Evolutionary conservation across 116 monocot species (phyloP), one percentile per base, ranked within the genome.

Genomic region (Trichopus zeylanicus): DNA sequence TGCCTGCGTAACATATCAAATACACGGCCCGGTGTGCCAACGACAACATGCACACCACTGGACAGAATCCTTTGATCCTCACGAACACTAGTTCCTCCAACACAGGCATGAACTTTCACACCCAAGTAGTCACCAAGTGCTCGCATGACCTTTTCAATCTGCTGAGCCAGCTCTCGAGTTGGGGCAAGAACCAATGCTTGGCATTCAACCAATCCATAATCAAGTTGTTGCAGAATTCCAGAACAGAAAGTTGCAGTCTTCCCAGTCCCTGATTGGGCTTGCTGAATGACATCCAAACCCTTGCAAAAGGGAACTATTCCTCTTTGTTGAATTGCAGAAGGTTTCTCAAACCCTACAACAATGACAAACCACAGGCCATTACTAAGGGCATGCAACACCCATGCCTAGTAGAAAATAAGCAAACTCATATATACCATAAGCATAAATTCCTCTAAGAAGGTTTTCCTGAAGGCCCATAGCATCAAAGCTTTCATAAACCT

Each of bases 381-480:
- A 26, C 38, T 2, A 5, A 53, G 11, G 20, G 53, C 7, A 35
- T 16, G 8, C n/a, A 42, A n/a, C 32, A 31, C 7, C 5, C 4
- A n/a, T 32, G 7, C 13, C 4, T 12, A 56, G 5, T 32, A 31
- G n/a, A 59, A 22, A 24, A 4, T 20, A 55, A 38, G 49, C 2
- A 49, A 7, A 5, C 4, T 22, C 8, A 5, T 49, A 49, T 22
- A 22, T 4, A 75, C 75, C 75, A 46, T 75, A 75, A 4, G 69
- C 75, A 65, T 75, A 75, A 54, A 75, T 75, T 57, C 75, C 75
- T 59, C 75, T 63, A 47, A 75, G 54, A 8, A 75, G 75, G 29
- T 75, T 75, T 25, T 75, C 75, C 29, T 75, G 69, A 57, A 75
- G 52, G 12, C 75, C 69, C 75, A 75, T 75, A 2, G 46, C 18